These are phyloP conservation scores for Neckera pumila DNA, from an alignment of 225 moss, liverwort and hornwort species.

Conservation along the genomic window DNA sequence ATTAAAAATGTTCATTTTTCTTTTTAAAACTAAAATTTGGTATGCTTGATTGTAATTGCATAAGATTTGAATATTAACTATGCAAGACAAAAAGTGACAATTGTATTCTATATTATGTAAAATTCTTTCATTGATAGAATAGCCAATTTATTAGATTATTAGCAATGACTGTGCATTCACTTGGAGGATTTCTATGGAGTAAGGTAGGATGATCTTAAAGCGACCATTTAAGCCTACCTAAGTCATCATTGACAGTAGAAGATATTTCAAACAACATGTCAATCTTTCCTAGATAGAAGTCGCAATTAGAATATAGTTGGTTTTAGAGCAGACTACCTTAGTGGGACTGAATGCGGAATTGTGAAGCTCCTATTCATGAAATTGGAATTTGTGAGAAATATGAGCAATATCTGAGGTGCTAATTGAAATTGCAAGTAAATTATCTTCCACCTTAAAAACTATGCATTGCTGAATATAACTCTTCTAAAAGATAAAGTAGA, in stretches of 20 bases:
- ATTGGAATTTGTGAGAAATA: no score
- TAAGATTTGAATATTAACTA: not conserved
- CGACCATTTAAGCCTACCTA: no score
- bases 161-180: fast-evolving
- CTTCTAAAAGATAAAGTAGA: not conserved
- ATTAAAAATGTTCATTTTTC: not conserved
- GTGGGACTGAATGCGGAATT: not conserved
- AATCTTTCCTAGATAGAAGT: no score
- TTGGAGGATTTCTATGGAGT: no score
- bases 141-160: not conserved
- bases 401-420: not conserved
- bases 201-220: no score
- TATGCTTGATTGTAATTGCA: not conserved
- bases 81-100: not conserved
- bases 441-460: not conserved
- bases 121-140: not conserved
- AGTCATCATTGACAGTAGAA: no score
- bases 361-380: not conserved
- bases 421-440: not conserved
- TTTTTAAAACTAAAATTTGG: not conserved
- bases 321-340: no score
- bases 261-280: no score
- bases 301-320: no score
- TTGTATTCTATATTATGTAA: not conserved
- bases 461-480: not conserved